Evolutionary conservation across 352 stramenopile genomes (phyloP).

Genomic region (Phytophthora pseudosyringae): DNA sequence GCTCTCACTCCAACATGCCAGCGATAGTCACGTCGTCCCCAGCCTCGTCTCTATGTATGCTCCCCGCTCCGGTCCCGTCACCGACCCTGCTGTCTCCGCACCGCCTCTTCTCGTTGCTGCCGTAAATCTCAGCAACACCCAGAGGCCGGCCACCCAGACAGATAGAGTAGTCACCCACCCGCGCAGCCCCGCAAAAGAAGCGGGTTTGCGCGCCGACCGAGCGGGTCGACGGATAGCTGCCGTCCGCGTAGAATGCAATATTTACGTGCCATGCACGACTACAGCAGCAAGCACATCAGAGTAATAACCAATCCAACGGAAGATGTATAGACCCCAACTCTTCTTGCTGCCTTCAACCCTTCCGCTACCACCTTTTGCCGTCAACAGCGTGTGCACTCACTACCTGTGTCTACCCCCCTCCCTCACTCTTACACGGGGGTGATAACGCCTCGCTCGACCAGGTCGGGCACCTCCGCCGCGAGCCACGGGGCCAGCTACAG

Average conservation of each 20-base stretch:
- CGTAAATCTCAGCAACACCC: conserved; percentile 32
- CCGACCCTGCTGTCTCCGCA: conserved; percentile 69
- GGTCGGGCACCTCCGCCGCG: conserved; percentile 85
- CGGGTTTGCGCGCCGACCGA: conserved; percentile 1
- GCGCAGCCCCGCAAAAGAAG: conserved; percentile 9
- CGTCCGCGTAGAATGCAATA: conserved; percentile 37
- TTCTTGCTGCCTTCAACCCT: neutral
- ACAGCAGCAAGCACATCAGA: conserved; percentile 31
- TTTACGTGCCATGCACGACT: conserved; percentile 40
- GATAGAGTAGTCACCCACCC: conserved; percentile 20
- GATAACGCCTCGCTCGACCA: conserved; percentile 82
- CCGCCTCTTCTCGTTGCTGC: conserved; percentile 65
- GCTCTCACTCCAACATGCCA: conserved; percentile 26
- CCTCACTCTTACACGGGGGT: conserved; percentile 57
- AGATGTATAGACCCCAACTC: conserved; percentile 39
- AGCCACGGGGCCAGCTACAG: conserved; percentile 85
- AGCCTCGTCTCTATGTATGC: conserved; percentile 43
- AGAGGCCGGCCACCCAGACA: conserved; percentile 2
- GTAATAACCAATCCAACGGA: conserved; percentile 45
- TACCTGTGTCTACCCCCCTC: too few relatives aligned
- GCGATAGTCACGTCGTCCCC: conserved; percentile 36
- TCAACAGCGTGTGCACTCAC: too few relatives aligned
- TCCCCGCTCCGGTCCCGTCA: conserved; percentile 40
- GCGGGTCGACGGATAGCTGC: conserved; percentile 13
- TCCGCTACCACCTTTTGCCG: neutral